Base-by-base conservation (phyloP, 371 early-diverging fungal species). In the Syncephalastrum racemosum region DNA sequence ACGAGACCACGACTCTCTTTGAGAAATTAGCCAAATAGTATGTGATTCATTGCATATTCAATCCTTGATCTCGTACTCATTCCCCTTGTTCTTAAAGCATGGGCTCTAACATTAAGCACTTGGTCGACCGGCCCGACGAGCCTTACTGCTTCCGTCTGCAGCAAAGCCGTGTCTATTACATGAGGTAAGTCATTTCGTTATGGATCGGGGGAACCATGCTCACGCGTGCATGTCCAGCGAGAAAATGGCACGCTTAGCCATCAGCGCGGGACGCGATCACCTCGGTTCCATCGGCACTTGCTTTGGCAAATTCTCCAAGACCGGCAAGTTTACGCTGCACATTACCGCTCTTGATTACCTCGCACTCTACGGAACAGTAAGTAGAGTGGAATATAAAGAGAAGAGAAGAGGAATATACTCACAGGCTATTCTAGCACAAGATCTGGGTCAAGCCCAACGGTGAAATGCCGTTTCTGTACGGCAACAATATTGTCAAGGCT, bases 391-490 rank as follows among this genome's bases (percentile, higher is more conserved):
- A 50, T n/a, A n/a, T 1, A 15, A 50, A 45, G 2, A 12, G 15
- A 51, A 25, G 6, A 22, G 14, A 47, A 12, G 23, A 53, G 7
- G 20, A 36, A 3, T 56, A 41, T 15, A 25, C 23, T 12, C 55
- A 10, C 23, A 54, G 18, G 20, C 4, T 13, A 14, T 5, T 36
- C 10, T 55, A 73, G 78, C 64, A 79, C 55, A 79, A 75, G 50
- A 90, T 99, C 44, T 99, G 99, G 98, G 90, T 99, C 52, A 99
- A 99, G 78, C 94, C 94, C 41, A 95, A 91, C 70, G 99, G 99
- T 58, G 99, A 99, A 76, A 99, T 98, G 99, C 94, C 98, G 19
- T 98, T 92, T 82, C 68, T 99, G 63, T 99, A 99, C 71, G 99
- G 99, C 31, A 99, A 99, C 84, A 94, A 99, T 71, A 88, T 99